Conservation (phyloP, 257 asterid genomes). For the Coffea eugenioides region DNA sequence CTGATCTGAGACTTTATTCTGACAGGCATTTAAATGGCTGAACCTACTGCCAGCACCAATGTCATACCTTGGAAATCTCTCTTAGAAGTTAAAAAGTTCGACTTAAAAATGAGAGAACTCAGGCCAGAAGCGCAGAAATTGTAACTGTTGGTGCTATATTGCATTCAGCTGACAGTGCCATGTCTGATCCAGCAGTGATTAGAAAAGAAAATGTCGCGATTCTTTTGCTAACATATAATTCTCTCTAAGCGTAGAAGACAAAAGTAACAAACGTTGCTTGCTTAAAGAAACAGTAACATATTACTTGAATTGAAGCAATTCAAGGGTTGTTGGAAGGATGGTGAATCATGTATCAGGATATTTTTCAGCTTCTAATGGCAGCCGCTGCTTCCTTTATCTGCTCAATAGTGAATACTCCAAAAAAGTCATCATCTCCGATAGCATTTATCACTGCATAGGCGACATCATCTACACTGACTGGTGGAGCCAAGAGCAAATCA, state of each 20-base stretch:
- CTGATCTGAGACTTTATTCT: not conserved
- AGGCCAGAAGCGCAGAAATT: not conserved
- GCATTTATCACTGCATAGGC: slow-evolving; percentile 82
- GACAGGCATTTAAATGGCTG: not conserved
- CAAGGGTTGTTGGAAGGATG: not conserved
- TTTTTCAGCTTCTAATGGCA: slow-evolving; percentile 37
- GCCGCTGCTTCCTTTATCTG: slow-evolving; percentile 97
- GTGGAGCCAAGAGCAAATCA: slow-evolving; percentile 83
- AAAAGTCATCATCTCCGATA: slow-evolving; percentile 66
- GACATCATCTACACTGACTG: slow-evolving; percentile 82
- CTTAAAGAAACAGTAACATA: not conserved
- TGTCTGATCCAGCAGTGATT: not conserved
- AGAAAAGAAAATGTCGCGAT: not conserved
- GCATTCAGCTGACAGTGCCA: not conserved
- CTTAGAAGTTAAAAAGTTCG: not conserved
- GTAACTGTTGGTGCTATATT: not conserved
- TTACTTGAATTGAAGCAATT: not conserved
- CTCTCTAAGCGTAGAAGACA: not conserved
- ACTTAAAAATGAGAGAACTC: not conserved
- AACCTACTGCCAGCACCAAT: not conserved
- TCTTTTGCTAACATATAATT: not conserved
- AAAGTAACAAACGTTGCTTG: not conserved
- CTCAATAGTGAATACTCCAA: slow-evolving; percentile 85
- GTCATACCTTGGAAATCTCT: not conserved
- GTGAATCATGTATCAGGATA: not conserved